Evolutionary conservation across 164 flowering plant genomes (phyloP).

Genomic region (Vitis rupestris): DNA sequence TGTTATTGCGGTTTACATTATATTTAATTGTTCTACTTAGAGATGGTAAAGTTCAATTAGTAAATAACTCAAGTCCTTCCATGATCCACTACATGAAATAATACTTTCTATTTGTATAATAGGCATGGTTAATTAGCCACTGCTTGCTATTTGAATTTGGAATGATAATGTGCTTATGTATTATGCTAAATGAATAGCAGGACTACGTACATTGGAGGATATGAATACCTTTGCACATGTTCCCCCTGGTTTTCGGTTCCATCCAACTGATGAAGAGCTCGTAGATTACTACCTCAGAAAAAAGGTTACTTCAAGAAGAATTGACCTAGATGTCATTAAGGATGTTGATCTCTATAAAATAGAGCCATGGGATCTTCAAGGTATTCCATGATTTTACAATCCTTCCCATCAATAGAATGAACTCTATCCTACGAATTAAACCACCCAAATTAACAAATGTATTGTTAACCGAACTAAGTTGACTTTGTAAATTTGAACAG

Average conservation of each 20-base stretch:
- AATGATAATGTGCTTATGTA: not conserved
- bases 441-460: no score
- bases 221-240: constrained; percentile 51
- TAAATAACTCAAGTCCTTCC: no score
- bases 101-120: no score
- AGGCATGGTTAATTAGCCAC: no score
- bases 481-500: constrained; percentile 23
- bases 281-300: constrained; percentile 61
- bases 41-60: no score
- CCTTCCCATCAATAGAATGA: not conserved
- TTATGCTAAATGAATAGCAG: not conserved
- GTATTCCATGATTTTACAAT: constrained; percentile 16
- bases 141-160: no score
- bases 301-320: constrained; percentile 41
- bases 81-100: no score
- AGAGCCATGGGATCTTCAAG: constrained; percentile 76
- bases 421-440: no score
- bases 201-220: constrained; percentile 5
- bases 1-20: no score
- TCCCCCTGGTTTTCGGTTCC: constrained; percentile 71
- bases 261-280: constrained; percentile 70
- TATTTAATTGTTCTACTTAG: no score
- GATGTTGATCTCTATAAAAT: constrained; percentile 68
- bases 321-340: constrained; percentile 56
- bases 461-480: not conserved